Conservation (phyloP, 441 rosid genomes). For the Biscutella auriculata region DNA sequence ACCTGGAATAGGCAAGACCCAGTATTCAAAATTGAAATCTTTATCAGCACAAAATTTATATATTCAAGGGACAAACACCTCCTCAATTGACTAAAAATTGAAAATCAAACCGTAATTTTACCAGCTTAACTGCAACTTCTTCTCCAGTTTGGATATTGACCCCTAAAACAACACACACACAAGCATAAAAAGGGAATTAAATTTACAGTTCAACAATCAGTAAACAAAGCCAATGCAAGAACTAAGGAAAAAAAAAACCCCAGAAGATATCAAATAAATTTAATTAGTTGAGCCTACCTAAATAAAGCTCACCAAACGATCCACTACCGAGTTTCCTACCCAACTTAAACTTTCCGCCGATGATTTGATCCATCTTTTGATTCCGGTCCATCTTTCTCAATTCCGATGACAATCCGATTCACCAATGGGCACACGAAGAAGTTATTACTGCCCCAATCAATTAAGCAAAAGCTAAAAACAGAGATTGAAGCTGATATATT, state of each 20-base stretch:
- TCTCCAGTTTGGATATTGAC: too few species aligned
- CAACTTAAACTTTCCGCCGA: constrained; percentile 57
- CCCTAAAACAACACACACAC: constrained; percentile 25
- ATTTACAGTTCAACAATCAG: background rate
- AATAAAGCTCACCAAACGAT: constrained; percentile 55
- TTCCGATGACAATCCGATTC: constrained; percentile 20
- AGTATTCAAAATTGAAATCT: background rate
- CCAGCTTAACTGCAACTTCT: constrained; percentile 70
- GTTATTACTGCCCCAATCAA: background rate
- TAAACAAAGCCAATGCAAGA: constrained; percentile 2
- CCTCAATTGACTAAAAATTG: background rate
- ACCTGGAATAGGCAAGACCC: background rate
- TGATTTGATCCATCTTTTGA: constrained; percentile 38
- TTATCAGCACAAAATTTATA: background rate
- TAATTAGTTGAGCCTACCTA: too few species aligned
- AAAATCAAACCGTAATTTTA: constrained; percentile 4
- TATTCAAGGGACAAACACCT: background rate
- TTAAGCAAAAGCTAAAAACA: constrained; percentile 8
- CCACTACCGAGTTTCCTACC: constrained; percentile 76
- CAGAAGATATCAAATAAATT: background rate
- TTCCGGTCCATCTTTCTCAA: constrained; percentile 19
- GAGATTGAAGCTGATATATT: background rate
- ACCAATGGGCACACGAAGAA: constrained; percentile 21
- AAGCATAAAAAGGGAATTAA: background rate
- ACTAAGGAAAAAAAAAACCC: background rate